These are phyloP conservation scores for Hysterium pulicare DNA, from an alignment of 2,329 filamentous ascomycete genomes.

Conservation along the genomic window DNA sequence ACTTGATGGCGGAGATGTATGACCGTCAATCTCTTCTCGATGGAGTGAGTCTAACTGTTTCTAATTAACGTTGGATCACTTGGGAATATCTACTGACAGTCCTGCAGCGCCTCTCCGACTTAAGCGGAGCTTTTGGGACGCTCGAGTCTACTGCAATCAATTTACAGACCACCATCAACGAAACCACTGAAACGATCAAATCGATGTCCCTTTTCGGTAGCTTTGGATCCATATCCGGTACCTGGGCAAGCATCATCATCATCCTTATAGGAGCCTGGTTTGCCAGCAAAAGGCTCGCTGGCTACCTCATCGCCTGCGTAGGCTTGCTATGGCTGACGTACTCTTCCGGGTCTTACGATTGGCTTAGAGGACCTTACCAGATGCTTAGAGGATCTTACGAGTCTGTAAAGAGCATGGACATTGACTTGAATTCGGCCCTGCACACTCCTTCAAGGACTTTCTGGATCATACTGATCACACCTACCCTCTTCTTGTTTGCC, in stretches of 20 bases:
- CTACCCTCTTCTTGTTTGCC: background rate
- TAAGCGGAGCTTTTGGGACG: slow-evolving; percentile 3
- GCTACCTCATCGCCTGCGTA: background rate
- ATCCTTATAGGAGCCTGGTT: slow-evolving; percentile 8
- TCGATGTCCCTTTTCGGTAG: slow-evolving; percentile 4
- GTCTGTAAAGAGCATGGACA: background rate
- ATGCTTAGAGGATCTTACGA: too few species aligned
- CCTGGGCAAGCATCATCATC: slow-evolving; percentile 1
- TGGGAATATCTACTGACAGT: background rate
- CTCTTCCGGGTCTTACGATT: background rate
- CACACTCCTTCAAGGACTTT: background rate
- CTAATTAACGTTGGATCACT: background rate
- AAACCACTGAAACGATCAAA: slow-evolving; percentile 6
- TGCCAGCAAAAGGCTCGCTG: slow-evolving; percentile 6
- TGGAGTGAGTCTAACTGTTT: slow-evolving; percentile 1
- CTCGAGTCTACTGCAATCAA: slow-evolving; percentile 4
- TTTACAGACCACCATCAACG: slow-evolving; percentile 5
- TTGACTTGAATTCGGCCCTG: background rate
- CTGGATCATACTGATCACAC: background rate
- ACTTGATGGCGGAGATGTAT: slow-evolving; percentile 5
- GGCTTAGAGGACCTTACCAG: background rate
- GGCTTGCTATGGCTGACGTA: slow-evolving; percentile 3
- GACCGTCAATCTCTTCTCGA: slow-evolving; percentile 4
- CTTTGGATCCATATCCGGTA: background rate
- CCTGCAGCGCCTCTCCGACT: background rate